Conservation (phyloP, 2,329 filamentous ascomycete species). For the Biscogniauxia marginata region DNA sequence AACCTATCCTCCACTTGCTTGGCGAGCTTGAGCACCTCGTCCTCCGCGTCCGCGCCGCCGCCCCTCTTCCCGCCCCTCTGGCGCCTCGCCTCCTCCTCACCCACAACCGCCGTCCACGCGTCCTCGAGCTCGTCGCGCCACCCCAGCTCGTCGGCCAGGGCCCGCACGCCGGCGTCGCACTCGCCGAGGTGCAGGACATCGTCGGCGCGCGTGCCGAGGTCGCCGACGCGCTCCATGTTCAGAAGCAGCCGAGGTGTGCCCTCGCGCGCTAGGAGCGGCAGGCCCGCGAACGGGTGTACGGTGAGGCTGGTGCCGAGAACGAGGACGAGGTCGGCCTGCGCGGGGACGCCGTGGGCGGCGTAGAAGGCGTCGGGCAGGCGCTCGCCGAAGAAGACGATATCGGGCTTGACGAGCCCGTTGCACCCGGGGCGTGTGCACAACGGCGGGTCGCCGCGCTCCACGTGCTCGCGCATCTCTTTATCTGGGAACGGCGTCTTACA, state of each 20-base stretch:
- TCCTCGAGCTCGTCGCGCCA: slow-evolving; percentile 82
- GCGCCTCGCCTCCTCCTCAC: slow-evolving; percentile 55
- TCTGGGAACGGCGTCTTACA: slow-evolving; percentile 73
- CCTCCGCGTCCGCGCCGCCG: slow-evolving; percentile 28
- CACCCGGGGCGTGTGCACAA: slow-evolving; percentile 63
- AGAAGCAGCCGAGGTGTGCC: slow-evolving; percentile 76
- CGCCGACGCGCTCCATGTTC: slow-evolving; percentile 81
- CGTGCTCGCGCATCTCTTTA: slow-evolving; percentile 68
- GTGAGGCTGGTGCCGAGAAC: slow-evolving; percentile 85
- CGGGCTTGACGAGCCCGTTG: slow-evolving; percentile 81
- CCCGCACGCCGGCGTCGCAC: slow-evolving; percentile 78
- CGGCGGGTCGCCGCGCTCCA: slow-evolving; percentile 68
- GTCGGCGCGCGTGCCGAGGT: slow-evolving; percentile 72
- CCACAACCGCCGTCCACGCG: slow-evolving; percentile 68
- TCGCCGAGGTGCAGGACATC: slow-evolving; percentile 82
- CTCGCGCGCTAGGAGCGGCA: slow-evolving; percentile 64
- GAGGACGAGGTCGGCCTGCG: slow-evolving; percentile 72
- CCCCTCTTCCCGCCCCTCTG: slow-evolving; percentile 35
- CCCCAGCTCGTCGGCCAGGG: slow-evolving; percentile 75
- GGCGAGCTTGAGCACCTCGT: slow-evolving; percentile 32
- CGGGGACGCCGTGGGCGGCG: slow-evolving; percentile 51
- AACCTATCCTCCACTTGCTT: slow-evolving; percentile 14
- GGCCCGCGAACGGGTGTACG: slow-evolving; percentile 84
- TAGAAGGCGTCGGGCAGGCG: slow-evolving; percentile 62
- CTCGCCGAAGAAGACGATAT: slow-evolving; percentile 92